A percentile compares a stretch with the other conserved stretches of the same genome.
phyloP scores from a whole-genome alignment of 495 filamentous ascomycete species.

The Emericellopsis terricola region DNA sequence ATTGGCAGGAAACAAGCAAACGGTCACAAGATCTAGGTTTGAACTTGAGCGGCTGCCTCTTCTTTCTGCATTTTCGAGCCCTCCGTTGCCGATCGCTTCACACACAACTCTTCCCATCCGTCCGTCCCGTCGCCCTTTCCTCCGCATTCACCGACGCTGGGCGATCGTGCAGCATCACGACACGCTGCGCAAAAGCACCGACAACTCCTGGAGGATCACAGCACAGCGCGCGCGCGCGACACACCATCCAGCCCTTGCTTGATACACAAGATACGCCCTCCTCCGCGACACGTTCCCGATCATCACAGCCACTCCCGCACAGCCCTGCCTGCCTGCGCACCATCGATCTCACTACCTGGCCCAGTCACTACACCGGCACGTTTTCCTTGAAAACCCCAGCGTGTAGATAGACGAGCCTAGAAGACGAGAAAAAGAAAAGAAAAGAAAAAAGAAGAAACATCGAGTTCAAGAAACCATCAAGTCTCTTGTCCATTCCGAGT shows the following conservation, averaged over 20 bases:
- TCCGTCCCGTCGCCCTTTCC: conserved; percentile 4
- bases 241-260: no score
- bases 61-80: conserved; percentile 3
- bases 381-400: conserved; percentile 70
- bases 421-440: conserved; percentile 8
- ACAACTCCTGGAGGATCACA: no score
- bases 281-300: no score
- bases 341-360: conserved; percentile 6
- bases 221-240: no score
- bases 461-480: conserved; percentile 13
- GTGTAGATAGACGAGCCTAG: conserved; percentile 52
- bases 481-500: conserved; percentile 14
- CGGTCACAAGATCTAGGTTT: no score
- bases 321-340: no score
- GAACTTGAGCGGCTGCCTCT: conserved; percentile 2
- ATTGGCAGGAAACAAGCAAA: no score
- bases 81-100: conserved; percentile 4
- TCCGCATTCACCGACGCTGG: conserved; percentile 1
- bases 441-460: conserved; percentile 27
- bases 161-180: conserved; percentile 1
- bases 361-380: conserved; percentile 58
- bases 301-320: no score
- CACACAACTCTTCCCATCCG: background rate
- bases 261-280: no score
- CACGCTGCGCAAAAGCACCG: no score